Percentiles rank a stretch among this genome's conserved stretches.
Conservation (phyloP, 2,329 filamentous ascomycete species). For the Fusarium goolgardi region DNA sequence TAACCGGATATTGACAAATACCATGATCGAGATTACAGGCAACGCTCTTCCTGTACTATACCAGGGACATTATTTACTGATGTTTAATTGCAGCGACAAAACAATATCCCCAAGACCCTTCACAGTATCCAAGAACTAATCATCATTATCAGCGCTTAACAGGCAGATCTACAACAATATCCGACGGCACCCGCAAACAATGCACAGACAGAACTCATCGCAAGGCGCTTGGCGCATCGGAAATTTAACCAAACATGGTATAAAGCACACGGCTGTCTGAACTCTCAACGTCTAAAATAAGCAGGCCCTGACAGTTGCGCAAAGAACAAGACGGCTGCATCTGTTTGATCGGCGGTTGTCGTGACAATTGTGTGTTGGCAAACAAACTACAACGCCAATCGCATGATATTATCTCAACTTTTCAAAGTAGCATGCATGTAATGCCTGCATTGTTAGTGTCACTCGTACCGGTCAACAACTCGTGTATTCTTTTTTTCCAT, state of each 20-base stretch:
- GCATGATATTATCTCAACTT: slow-evolving; percentile 21
- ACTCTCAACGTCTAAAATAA: slow-evolving; percentile 24
- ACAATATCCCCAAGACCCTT: neutral
- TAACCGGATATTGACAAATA: slow-evolving; percentile 10
- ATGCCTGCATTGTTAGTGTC: slow-evolving; percentile 11
- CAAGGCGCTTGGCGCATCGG: slow-evolving; percentile 38
- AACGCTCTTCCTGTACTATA: slow-evolving; percentile 16
- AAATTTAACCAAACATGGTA: slow-evolving; percentile 35
- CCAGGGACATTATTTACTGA: slow-evolving; percentile 10
- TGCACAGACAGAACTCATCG: slow-evolving; percentile 34
- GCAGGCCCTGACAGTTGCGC: slow-evolving; percentile 6
- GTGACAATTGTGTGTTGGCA: slow-evolving; percentile 36
- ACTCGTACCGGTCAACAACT: slow-evolving; percentile 7
- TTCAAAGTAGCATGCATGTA: slow-evolving; percentile 21
- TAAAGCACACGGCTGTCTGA: slow-evolving; percentile 24
- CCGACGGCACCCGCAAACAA: slow-evolving; percentile 38
- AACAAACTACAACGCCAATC: slow-evolving; percentile 19
- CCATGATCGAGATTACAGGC: slow-evolving; percentile 2
- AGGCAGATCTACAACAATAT: slow-evolving; percentile 36
- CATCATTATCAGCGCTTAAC: slow-evolving; percentile 17
- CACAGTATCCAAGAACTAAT: slow-evolving; percentile 15
- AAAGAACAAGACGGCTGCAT: slow-evolving; percentile 12
- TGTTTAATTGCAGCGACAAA: slow-evolving; percentile 3
- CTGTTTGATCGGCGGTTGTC: slow-evolving; percentile 37
- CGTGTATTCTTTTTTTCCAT: slow-evolving; percentile 21